Conservation (phyloP, 2,329 filamentous ascomycete genomes). For the Domatiomyces globalis region DNA sequence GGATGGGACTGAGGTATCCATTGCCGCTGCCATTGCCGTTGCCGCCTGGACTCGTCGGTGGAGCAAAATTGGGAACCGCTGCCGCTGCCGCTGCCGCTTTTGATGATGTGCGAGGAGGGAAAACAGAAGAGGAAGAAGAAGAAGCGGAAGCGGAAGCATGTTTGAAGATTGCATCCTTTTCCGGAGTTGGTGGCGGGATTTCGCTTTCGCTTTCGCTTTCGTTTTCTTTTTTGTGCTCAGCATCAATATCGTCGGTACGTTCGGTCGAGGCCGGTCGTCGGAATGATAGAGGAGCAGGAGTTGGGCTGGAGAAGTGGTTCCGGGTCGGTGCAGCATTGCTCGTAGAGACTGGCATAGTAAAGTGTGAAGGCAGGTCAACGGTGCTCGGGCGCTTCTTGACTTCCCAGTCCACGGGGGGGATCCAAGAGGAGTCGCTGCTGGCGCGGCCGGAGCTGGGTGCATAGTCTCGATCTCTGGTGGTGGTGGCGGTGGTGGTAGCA, state of each 20-base stretch:
- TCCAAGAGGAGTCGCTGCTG: neutral
- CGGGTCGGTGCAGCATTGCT: neutral
- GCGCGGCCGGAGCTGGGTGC: neutral
- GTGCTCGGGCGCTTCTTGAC: neutral
- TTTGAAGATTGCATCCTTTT: neutral
- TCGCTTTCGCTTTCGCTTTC: neutral
- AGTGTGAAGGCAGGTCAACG: neutral
- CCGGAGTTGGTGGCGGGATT: neutral
- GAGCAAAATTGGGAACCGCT: neutral
- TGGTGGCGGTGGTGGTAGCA: neutral
- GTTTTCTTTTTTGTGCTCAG: neutral
- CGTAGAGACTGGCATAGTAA: neutral
- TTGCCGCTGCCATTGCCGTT: conserved; percentile 2
- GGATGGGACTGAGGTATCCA: neutral
- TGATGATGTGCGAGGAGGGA: neutral
- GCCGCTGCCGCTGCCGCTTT: neutral
- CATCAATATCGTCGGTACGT: neutral
- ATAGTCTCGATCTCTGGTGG: neutral
- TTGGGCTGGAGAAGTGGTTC: neutral
- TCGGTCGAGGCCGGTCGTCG: neutral
- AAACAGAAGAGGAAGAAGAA: neutral
- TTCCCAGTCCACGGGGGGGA: neutral
- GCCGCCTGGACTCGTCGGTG: neutral
- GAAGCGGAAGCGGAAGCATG: neutral
- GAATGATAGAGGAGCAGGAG: neutral